Conservation (phyloP, 2,329 filamentous ascomycete genomes). For the Fusarium ambrosium region DNA sequence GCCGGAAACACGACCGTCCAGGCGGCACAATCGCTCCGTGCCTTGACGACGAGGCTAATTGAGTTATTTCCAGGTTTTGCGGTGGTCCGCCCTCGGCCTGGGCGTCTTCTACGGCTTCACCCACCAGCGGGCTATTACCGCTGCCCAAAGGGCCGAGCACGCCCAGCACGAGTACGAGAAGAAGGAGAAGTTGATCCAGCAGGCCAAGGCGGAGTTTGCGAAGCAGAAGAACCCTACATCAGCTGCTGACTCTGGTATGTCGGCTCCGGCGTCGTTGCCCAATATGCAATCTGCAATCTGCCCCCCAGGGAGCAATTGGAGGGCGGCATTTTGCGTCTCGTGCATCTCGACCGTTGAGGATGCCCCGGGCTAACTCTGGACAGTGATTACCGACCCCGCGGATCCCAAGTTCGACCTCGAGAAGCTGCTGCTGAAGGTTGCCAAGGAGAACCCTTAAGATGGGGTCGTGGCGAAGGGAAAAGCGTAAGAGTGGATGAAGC, state of each 20-base stretch:
- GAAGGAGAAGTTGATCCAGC: slow-evolving; percentile 90
- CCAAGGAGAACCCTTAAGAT: slow-evolving; percentile 65
- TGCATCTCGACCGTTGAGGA: slow-evolving; percentile 5
- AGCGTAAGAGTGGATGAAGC: slow-evolving; percentile 41
- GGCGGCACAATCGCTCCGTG: slow-evolving; percentile 30
- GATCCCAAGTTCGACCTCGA: slow-evolving; percentile 96
- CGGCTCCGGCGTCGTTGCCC: slow-evolving; percentile 13
- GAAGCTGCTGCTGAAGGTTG: slow-evolving; percentile 78
- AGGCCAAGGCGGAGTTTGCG: slow-evolving; percentile 91
- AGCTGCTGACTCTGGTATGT: slow-evolving; percentile 52
- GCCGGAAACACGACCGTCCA: slow-evolving; percentile 27
- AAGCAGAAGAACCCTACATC: slow-evolving; percentile 75
- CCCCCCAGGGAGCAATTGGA: slow-evolving; percentile 25
- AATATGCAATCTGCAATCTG: not conserved
- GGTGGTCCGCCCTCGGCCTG: slow-evolving; percentile 92
- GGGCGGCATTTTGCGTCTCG: slow-evolving; percentile 16
- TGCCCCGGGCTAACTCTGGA: slow-evolving; percentile 38
- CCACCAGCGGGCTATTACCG: slow-evolving; percentile 86
- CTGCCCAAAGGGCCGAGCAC: slow-evolving; percentile 77
- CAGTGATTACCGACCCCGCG: slow-evolving; percentile 72
- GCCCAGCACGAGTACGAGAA: slow-evolving; percentile 87
- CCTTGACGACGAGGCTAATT: slow-evolving; percentile 47
- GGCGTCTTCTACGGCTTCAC: slow-evolving; percentile 96
- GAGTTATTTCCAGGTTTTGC: slow-evolving; percentile 79
- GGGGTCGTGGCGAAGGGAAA: slow-evolving; percentile 27